Conservation (phyloP, 2,329 filamentous ascomycete genomes). For the Colletotrichum sp. region DNA sequence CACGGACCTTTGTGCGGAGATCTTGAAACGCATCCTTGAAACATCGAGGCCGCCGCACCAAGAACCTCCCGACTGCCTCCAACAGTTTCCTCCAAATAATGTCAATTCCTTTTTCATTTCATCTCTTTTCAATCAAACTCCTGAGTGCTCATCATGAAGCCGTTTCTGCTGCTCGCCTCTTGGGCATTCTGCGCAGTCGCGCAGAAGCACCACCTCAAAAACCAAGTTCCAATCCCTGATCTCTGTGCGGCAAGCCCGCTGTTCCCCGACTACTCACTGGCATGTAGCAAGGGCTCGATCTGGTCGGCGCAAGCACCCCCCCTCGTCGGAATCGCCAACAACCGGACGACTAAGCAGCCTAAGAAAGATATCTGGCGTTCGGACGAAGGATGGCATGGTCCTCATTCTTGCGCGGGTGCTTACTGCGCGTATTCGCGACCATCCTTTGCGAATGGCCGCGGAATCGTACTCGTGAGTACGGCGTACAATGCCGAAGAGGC, state of each 20-base stretch:
- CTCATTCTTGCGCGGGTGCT: constrained; percentile 12
- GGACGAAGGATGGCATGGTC: constrained; percentile 19
- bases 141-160: not conserved
- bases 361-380: constrained; percentile 19
- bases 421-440: constrained; percentile 40
- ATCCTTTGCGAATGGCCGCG: constrained; percentile 38
- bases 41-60: not conserved
- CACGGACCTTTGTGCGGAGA: constrained; percentile 6
- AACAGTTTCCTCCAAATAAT: not conserved
- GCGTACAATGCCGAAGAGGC: constrained; percentile 20
- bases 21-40: constrained; percentile 20
- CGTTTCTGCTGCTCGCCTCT: not conserved
- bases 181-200: not conserved
- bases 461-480: constrained; percentile 42
- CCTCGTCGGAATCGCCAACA: not conserved
- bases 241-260: constrained; percentile 14
- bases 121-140: not conserved
- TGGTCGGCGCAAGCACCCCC: not conserved
- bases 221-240: not conserved
- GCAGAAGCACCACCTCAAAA: not conserved
- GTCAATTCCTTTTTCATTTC: not conserved
- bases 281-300: not conserved
- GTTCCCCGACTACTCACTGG: not conserved
- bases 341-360: not conserved
- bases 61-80: not conserved